Conservation (phyloP, 352 stramenopile species). For the Phytophthora crassamura region DNA sequence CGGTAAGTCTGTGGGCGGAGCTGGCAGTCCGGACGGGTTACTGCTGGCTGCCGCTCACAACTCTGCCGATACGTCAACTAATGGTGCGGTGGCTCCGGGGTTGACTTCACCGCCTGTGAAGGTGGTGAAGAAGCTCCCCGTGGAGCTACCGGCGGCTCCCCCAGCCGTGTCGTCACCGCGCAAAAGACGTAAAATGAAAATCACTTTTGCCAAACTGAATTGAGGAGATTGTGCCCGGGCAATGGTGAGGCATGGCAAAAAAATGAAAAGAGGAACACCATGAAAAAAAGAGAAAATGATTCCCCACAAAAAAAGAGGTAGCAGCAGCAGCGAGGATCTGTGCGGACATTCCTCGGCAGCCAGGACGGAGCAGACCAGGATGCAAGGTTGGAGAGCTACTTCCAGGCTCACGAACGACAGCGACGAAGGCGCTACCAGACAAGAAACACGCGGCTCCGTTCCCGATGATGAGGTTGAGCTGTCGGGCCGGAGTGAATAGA, state of each 20-base stretch:
- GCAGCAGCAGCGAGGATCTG: slow-evolving; percentile 31
- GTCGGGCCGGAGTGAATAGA: slow-evolving; percentile 39
- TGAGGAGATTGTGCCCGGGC: slow-evolving; percentile 55
- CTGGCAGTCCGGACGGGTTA: slow-evolving; percentile 34
- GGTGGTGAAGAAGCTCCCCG: slow-evolving; percentile 50
- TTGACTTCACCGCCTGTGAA: slow-evolving; percentile 43
- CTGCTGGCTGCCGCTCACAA: slow-evolving; percentile 19
- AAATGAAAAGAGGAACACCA: slow-evolving; percentile 42
- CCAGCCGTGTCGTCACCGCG: slow-evolving; percentile 68
- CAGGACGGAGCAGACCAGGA: slow-evolving; percentile 21
- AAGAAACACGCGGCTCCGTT: slow-evolving; percentile 14
- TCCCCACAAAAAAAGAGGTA: slow-evolving; percentile 42
- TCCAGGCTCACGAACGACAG: slow-evolving; percentile 26
- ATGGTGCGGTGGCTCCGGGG: slow-evolving; percentile 31
- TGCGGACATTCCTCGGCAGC: slow-evolving; percentile 25
- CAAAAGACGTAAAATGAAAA: slow-evolving; percentile 94
- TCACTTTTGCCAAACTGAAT: slow-evolving; percentile 90
- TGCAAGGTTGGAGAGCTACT: slow-evolving; percentile 17
- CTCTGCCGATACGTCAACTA: slow-evolving; percentile 36
- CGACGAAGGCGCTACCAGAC: slow-evolving; percentile 14
- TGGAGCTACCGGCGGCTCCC: slow-evolving; percentile 46
- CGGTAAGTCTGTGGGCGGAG: slow-evolving; percentile 24
- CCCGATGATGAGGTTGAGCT: slow-evolving; percentile 18
- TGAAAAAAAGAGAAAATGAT: slow-evolving; percentile 42
- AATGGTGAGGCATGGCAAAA: slow-evolving; percentile 46